These are phyloP conservation scores for Dianthus caryophyllus DNA, from an alignment of 148 eudicot genomes.

Conservation along the genomic window DNA sequence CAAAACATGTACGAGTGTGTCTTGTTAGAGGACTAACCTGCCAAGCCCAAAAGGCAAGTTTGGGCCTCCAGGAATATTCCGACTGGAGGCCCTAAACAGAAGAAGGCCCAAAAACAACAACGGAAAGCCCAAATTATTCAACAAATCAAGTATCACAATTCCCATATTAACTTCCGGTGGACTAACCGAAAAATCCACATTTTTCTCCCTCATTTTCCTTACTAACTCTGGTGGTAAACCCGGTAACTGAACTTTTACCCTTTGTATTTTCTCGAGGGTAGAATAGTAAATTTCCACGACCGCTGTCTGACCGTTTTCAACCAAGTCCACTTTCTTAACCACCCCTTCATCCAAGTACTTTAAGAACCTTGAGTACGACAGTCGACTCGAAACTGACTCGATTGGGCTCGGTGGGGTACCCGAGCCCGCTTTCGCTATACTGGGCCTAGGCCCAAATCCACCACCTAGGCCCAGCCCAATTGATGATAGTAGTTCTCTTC, in stretches of 20 bases:
- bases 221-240: constrained; percentile 60
- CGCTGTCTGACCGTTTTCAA: constrained; percentile 58
- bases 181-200: constrained; percentile 69
- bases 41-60: constrained; percentile 80
- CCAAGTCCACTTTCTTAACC: constrained; percentile 67
- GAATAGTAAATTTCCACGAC: constrained; percentile 61
- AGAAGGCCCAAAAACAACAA: constrained; percentile 59
- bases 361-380: constrained; percentile 74
- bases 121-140: constrained; percentile 74
- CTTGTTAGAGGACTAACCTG: constrained; percentile 53
- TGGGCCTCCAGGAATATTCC: constrained; percentile 56
- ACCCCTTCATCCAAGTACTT: constrained; percentile 61
- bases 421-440: constrained; percentile 37
- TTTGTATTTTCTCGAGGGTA: constrained; percentile 51
- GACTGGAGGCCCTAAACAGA: constrained; percentile 39
- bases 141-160: constrained; percentile 44
- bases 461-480: constrained; percentile 42
- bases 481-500: constrained; percentile 41
- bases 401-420: constrained; percentile 45
- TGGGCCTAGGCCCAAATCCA: constrained; percentile 35
- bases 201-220: constrained; percentile 59
- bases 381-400: constrained; percentile 45
- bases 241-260: constrained; percentile 64
- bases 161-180: constrained; percentile 45
- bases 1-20: too few relatives aligned